Evolutionary conservation across 148 eudicot species (phyloP), one percentile per base, ranked within the genome.

Genomic region (Amaranthus palmeri): DNA sequence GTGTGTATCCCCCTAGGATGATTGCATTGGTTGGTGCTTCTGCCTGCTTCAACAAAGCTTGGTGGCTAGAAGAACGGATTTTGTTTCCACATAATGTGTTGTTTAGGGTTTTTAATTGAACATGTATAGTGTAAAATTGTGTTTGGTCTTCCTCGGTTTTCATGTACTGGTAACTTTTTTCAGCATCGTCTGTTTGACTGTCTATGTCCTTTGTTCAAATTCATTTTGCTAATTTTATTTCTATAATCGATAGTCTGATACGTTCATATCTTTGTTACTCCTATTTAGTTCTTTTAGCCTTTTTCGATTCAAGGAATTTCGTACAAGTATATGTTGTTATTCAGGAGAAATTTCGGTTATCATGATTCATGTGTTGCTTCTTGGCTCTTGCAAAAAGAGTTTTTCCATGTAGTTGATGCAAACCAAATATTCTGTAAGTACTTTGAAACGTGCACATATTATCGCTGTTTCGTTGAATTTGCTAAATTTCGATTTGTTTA

Each of bases 41-140:
- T 67, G 69, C 61, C 67, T 67, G 69, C 48, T 65, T 78, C 50
- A 42, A 68, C 68, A 45, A 48, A 63, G 65, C 14, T 59, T 57
- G 6, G 44, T 68, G 68, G 56, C 60, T 56, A 57, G 44, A 53
- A 47, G 69, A 47, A 50, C 71, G 59, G 57, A 15, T 49, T 44
- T 73, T 80, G 79, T 84, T 82, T 84, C 83, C 81, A 76, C 80
- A 68, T 54, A 64, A 78, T 80, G 84, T 76, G 84, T 78, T 81
- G 76, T 42, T 60, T 70, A 60, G 81, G 61, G 40, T 44, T 48
- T 71, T 69, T 69, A 73, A 55, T 76, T 54, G 51, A 73, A 72
- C 72, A 67, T 73, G 81, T 78, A 54, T 73, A 68, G 73, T 74
- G 72, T 72, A 46, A 74, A 56, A 76, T 25, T 54, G 54, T 76